Base-by-base conservation (phyloP, 345 rosid genomes). In the Euphorbia peplus region DNA sequence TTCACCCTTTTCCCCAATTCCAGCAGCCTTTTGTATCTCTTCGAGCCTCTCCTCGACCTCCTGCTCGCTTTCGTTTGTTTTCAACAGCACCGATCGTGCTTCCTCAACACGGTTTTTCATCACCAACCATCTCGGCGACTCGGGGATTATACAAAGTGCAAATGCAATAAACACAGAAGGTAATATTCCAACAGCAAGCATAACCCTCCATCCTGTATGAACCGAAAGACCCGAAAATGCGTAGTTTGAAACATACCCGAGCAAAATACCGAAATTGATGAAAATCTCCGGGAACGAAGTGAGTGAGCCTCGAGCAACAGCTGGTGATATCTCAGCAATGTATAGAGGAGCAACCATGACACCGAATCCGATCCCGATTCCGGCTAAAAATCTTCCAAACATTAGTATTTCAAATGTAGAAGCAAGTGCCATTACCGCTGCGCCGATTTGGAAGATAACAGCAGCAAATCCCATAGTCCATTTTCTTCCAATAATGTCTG, bases 381-480 rank as follows among this genome's bases (percentile, higher is more conserved):
- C 98, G 0, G 95, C 93, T 24, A 92, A 75, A 74, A 88, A 64
- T 76, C 98, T 81, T 60, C 98, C 97, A 6, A 87, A 61, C 88
- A 92, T 85, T 50, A 92, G 72, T 66, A 87, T 71, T 78, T 82
- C 30, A 46, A 90, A 92, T 10, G 98, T 80, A 5, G 89, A 82
- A 75, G 98, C 93, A 26, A 88, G 56, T 1, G 98, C 84, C 98
- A 90, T 92, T 53, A 87, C 48, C 29, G 81, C 93, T 4, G 95
- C 93, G 3, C 98, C 98, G 0, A 69, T 32, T 70, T 90, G 98
- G 64, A 92, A 90, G 65, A 92, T 64, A n/a, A 87, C 41, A 53
- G 98, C 95, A 64, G 98, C 95, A 44, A 92, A 79, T 16, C 78
- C 98, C 97, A 92, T 88, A 3, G 98, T 92, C 97, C 95, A 90